Conservation (phyloP, 1,139 yeast genomes). For the Magnusiomyces sp. region DNA sequence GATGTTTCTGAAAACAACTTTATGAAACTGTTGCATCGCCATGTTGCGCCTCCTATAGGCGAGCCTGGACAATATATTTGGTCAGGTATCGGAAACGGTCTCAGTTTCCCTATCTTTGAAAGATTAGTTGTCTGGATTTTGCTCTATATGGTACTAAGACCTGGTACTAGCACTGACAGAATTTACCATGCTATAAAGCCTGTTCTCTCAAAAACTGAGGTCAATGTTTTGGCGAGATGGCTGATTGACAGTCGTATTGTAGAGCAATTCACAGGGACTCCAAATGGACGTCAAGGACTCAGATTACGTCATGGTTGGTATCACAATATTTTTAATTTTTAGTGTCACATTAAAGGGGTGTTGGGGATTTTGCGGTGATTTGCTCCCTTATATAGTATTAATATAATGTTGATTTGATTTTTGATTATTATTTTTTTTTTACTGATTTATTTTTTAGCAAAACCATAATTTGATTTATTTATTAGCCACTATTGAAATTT, state of each 20-base stretch:
- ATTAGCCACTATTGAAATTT: too few relatives aligned
- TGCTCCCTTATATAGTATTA: too few relatives aligned
- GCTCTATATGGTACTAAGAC: constrained; percentile 39
- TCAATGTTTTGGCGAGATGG: constrained; percentile 50
- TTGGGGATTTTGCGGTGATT: too few relatives aligned
- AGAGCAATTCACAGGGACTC: constrained; percentile 23
- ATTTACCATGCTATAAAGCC: constrained; percentile 35
- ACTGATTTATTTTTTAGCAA: too few relatives aligned
- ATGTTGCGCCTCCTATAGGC: constrained; percentile 38
- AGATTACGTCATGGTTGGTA: constrained; percentile 51
- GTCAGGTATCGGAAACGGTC: constrained; percentile 57
- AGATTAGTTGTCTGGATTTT: constrained; percentile 47
- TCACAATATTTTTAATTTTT: constrained; percentile 5
- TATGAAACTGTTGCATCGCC: not conserved
- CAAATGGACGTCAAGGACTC: constrained; percentile 37
- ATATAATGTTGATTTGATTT: too few relatives aligned
- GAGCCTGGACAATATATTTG: constrained; percentile 66
- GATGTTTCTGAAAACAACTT: not conserved
- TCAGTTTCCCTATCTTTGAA: constrained; percentile 54
- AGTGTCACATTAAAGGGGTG: too few relatives aligned
- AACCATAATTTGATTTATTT: too few relatives aligned
- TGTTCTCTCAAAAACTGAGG: constrained; percentile 44
- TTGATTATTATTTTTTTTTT: too few relatives aligned
- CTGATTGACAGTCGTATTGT: constrained; percentile 39
- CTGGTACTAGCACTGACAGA: constrained; percentile 46